phyloP scores from a whole-genome alignment of 2,329 filamentous ascomycete genomes.

The Pseudogymnoascus verrucosus region DNA sequence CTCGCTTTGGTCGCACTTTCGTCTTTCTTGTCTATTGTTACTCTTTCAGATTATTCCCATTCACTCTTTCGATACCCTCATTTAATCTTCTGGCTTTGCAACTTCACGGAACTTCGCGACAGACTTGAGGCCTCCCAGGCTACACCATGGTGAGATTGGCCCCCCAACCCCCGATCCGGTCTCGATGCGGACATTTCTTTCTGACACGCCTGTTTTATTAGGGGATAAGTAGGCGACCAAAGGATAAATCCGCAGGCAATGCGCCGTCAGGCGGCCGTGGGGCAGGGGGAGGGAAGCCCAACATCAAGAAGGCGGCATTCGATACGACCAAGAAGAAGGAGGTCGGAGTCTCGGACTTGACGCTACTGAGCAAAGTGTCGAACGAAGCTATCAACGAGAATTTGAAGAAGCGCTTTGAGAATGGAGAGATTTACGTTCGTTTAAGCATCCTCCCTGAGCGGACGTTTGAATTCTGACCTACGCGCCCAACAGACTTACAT shows the following conservation, averaged over 20 bases:
- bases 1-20: slow-evolving; percentile 1
- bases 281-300: slow-evolving; percentile 34
- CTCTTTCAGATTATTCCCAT: neutral
- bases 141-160: neutral
- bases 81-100: slow-evolving; percentile 5
- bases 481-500: slow-evolving; percentile 70
- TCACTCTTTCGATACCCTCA: slow-evolving; percentile 8
- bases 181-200: neutral
- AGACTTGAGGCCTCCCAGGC: slow-evolving; percentile 5
- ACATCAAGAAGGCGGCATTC: slow-evolving; percentile 92
- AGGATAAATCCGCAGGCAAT: slow-evolving; percentile 25
- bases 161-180: neutral
- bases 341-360: slow-evolving; percentile 95
- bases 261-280: slow-evolving; percentile 20
- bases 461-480: slow-evolving; percentile 1
- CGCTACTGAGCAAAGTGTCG: slow-evolving; percentile 94
- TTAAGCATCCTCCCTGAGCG: slow-evolving; percentile 23
- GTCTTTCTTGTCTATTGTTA: slow-evolving; percentile 1
- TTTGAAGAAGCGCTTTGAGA: slow-evolving; percentile 94
- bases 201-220: slow-evolving; percentile 12
- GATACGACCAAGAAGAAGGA: slow-evolving; percentile 98
- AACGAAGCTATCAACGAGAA: slow-evolving; percentile 99
- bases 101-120: slow-evolving; percentile 5
- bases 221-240: slow-evolving; percentile 29
- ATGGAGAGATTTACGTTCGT: slow-evolving; percentile 82